Percentiles rank a stretch among this genome's conserved stretches.
Conservation (phyloP, 352 stramenopile genomes). For the Thraustochytrium sp. region DNA sequence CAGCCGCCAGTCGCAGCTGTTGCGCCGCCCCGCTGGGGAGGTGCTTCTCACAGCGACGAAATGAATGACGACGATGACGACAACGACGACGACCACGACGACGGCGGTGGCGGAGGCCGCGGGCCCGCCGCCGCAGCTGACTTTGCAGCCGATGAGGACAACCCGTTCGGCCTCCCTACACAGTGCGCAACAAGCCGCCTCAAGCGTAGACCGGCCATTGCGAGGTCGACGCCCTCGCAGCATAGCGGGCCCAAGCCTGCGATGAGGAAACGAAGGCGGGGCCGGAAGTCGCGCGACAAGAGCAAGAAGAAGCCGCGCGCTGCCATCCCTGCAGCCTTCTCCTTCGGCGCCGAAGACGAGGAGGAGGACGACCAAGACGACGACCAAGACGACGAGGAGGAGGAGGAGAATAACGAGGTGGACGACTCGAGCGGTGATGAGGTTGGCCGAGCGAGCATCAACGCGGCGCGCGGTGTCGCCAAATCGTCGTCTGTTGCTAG, state of each 20-base stretch:
- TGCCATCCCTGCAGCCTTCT: not conserved
- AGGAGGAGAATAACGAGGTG: not conserved
- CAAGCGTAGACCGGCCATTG: not conserved
- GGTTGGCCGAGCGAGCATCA: too few species aligned
- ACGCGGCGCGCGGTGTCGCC: not conserved
- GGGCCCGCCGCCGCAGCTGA: not conserved
- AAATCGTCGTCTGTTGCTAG: not conserved
- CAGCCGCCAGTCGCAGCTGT: too few species aligned
- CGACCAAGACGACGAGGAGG: not conserved
- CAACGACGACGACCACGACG: not conserved
- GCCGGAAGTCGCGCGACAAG: not conserved
- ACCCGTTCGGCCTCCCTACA: not conserved
- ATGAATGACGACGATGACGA: not conserved
- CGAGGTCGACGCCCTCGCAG: not conserved
- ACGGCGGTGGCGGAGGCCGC: not conserved
- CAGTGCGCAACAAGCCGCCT: not conserved
- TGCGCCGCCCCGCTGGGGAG: too few species aligned
- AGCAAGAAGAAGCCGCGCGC: not conserved
- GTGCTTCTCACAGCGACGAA: too few species aligned
- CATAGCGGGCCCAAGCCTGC: not conserved
- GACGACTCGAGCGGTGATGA: too few species aligned
- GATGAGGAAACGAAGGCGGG: not conserved
- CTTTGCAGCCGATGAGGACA: not conserved
- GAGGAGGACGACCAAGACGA: not conserved
- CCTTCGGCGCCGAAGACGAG: not conserved